Evolutionary conservation across 768 basidiomycete species (phyloP).

Genomic region (Pleurotus tuber-regium): DNA sequence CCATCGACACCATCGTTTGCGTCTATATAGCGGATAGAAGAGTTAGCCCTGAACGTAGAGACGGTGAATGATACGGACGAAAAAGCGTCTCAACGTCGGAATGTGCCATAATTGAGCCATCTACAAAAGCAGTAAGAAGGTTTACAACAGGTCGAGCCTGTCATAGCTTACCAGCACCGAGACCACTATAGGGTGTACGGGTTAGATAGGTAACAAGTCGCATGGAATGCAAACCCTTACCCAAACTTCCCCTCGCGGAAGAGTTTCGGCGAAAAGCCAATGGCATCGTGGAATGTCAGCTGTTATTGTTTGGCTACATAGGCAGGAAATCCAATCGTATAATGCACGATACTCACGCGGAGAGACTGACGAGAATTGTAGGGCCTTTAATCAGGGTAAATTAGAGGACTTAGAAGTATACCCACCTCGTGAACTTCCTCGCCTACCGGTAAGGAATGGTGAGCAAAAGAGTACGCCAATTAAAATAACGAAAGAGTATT

Average conservation of each 20-base stretch:
- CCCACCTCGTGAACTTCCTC: constrained; percentile 28
- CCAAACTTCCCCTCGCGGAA: constrained; percentile 20
- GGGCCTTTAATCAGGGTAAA: neutral
- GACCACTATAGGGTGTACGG: constrained; percentile 14
- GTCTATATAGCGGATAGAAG: constrained; percentile 9
- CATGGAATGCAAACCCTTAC: constrained; percentile 10
- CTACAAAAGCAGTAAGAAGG: constrained; percentile 7
- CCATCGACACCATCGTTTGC: constrained; percentile 28
- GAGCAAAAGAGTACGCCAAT: neutral
- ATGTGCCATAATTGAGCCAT: constrained; percentile 25
- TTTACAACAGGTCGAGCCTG: neutral
- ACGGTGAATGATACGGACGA: constrained; percentile 15
- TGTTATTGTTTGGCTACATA: neutral
- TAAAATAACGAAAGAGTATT: neutral
- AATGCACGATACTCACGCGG: constrained; percentile 10
- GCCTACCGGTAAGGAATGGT: constrained; percentile 3
- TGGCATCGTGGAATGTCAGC: constrained; percentile 30
- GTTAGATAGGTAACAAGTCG: neutral
- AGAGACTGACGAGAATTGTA: constrained; percentile 13
- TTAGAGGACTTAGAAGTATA: neutral
- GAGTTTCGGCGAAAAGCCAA: constrained; percentile 26
- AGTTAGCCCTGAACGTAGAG: too few species aligned
- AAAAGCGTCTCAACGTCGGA: constrained; percentile 20
- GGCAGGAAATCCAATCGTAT: neutral
- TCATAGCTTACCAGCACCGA: constrained; percentile 19